Evolutionary conservation across 2,329 filamentous ascomycete genomes (phyloP).

Genomic region (Pseudogymnoascus sp.): DNA sequence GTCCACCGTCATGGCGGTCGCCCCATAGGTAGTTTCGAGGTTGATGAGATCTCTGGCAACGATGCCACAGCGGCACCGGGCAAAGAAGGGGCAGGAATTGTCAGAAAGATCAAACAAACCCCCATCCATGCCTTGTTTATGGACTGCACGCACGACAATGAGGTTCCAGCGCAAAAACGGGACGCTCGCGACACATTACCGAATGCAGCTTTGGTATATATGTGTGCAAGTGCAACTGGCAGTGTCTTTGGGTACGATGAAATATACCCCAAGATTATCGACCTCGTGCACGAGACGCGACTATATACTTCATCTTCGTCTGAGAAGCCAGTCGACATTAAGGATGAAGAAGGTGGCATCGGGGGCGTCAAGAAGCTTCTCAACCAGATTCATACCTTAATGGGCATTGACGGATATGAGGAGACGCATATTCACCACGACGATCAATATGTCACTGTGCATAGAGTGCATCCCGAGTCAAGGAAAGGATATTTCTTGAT

Average conservation of each 20-base stretch:
- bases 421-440: constrained; percentile 97
- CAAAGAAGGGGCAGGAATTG: constrained; percentile 47
- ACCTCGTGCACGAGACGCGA: constrained; percentile 83
- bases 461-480: constrained; percentile 85
- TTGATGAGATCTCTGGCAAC: constrained; percentile 71
- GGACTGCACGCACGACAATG: constrained; percentile 99
- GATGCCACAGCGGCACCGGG: constrained; percentile 37
- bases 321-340: constrained; percentile 52
- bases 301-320: constrained; percentile 76
- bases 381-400: constrained; percentile 88
- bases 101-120: constrained; percentile 76
- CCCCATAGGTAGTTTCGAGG: constrained; percentile 93
- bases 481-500: constrained; percentile 93
- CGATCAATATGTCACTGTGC: constrained; percentile 91
- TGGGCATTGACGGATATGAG: constrained; percentile 91
- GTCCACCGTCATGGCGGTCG: constrained; percentile 90
- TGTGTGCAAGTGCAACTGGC: constrained; percentile 90
- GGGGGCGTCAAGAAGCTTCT: constrained; percentile 85
- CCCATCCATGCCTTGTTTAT: constrained; percentile 93
- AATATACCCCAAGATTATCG: constrained; percentile 86
- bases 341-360: constrained; percentile 74
- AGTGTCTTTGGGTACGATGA: constrained; percentile 99
- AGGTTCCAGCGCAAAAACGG: constrained; percentile 89
- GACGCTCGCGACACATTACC: constrained; percentile 90
- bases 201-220: constrained; percentile 86